Evolutionary conservation across 371 early-diverging fungal species (phyloP), one percentile per base, ranked within the genome.

Genomic region (Mucor indicus): DNA sequence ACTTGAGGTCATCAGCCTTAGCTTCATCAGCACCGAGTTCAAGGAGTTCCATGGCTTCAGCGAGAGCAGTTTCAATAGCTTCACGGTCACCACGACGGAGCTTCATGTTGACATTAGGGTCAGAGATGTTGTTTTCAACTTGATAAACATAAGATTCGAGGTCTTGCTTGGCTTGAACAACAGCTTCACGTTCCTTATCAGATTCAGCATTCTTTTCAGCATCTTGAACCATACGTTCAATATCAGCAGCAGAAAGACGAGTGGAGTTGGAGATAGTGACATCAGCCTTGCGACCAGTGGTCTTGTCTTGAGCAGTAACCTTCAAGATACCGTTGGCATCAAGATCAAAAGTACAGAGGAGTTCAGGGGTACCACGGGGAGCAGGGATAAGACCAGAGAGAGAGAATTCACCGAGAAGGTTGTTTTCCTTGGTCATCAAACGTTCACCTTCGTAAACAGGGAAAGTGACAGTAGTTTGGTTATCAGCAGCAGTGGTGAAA

Each of bases 291-390:
- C 83, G 80, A 51, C 93, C 91, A 38, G 95, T 93, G 51, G 86
- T 84, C 81, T 87, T 89, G 79, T 96, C 96, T 55, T 81, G 79
- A 62, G 97, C 96, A 53, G 90, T 83, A 55, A 96, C 95, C 71
- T 91, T 93, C 56, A 92, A 80, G 69, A 95, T 93, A 78, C 94
- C 94, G 75, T 98, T 91, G 62, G 92, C 91, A 73, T 96, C 95
- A 33, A 94, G 70, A 67, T 95, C 94, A 75, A 96, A 95, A 56
- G 92, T 86, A 62, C 92, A 90, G 64, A 91, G 90, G 48, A 98
- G 87, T 69, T 91, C 89, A 52, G 98, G 93, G 32, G 80, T 83
- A 57, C 94, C 94, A 64, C 91, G 90, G 38, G 93, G 92, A 60
- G 90, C 88, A 33, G 94, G 93, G 39, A 89, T 85, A 56, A 92